Base-by-base conservation (phyloP, 2,329 filamentous ascomycete species). In the Hymenoscyphus linearis region DNA sequence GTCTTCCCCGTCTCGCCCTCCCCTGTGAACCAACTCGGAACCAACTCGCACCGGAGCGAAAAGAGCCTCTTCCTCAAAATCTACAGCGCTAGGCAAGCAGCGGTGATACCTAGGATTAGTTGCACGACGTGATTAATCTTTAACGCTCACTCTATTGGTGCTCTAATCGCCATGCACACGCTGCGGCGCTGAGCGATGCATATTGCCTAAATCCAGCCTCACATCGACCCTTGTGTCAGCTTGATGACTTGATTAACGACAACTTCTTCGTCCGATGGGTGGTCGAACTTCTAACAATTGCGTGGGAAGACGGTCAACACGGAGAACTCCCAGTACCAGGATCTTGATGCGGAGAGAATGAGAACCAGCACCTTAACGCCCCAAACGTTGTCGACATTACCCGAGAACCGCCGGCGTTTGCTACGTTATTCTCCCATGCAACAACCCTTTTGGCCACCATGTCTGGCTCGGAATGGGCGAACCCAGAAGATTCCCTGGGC, bases 401-500 rank as follows among this genome's bases (percentile, higher is more conserved):
- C 37, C 22, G 22, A 14, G 31, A 25, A 57, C 27, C 59, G 22
- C 36, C 44, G 54, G 44, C 40, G n/a, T 26, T 37, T 57, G 44
- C 31, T 52, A 35, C 59, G 54, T 44, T 57, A n/a, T 44, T n/a
- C 47, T 44, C 55, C 34, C 55, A 60, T 53, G 59, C 54, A 52
- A 27, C 27, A 34, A 16, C 18, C 18, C 37, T 18, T 36, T 27
- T 40, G 18, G 18, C 31, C 54, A 53, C 27, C 55, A 57, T 57
- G 59, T 60, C 59, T 57, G 44, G 44, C 35, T 37, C 47, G 26
- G 35, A 59, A 40, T 60, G 59, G 59, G 36, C 59, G 34, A 40
- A 60, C 27, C 62, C 65, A 60, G 61, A 65, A 36, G 54, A 65
- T 12, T 64, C 64, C 13, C 56, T 64, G 25, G 64, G 62, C 13